Conservation (phyloP, 2,329 filamentous ascomycete genomes). For the Hypomyces perniciosus region DNA sequence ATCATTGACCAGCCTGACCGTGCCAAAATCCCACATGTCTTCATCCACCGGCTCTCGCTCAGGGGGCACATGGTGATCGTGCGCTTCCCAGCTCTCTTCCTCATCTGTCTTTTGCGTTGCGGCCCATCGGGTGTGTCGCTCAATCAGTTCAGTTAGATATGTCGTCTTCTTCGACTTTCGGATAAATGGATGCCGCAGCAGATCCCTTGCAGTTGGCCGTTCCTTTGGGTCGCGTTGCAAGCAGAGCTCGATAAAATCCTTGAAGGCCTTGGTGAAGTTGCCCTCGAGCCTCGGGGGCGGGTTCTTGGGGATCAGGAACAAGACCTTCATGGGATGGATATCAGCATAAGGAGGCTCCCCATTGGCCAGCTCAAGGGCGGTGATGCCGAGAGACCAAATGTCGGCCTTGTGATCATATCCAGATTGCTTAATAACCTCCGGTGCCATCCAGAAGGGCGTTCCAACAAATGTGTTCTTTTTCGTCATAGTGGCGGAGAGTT, state of each 20-base stretch:
- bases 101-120: conserved; percentile 69
- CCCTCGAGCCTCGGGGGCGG: conserved; percentile 75
- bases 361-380: conserved; percentile 82
- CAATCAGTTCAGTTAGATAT: conserved; percentile 94
- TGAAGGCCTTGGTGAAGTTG: conserved; percentile 75
- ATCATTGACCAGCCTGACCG: conserved; percentile 73
- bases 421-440: conserved; percentile 96
- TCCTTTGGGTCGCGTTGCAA: conserved; percentile 85
- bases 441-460: conserved; percentile 99
- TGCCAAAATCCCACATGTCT: conserved; percentile 98
- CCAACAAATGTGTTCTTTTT: conserved; percentile 99
- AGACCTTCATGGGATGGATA: conserved; percentile 96
- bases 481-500: conserved; percentile 95
- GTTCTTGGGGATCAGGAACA: conserved; percentile 95
- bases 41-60: conserved; percentile 60
- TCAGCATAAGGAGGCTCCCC: conserved; percentile 93
- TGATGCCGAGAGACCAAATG: conserved; percentile 95
- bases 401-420: conserved; percentile 97
- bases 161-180: conserved; percentile 88
- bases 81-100: conserved; percentile 54
- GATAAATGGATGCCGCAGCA: conserved; percentile 87
- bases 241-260: conserved; percentile 79
- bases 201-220: conserved; percentile 76
- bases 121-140: conserved; percentile 81
- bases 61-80: conserved; percentile 44